Percentiles rank a stretch among this genome's conserved stretches.
Conservation (phyloP, 2,329 filamentous ascomycete genomes). For the Penicillium sp. region DNA sequence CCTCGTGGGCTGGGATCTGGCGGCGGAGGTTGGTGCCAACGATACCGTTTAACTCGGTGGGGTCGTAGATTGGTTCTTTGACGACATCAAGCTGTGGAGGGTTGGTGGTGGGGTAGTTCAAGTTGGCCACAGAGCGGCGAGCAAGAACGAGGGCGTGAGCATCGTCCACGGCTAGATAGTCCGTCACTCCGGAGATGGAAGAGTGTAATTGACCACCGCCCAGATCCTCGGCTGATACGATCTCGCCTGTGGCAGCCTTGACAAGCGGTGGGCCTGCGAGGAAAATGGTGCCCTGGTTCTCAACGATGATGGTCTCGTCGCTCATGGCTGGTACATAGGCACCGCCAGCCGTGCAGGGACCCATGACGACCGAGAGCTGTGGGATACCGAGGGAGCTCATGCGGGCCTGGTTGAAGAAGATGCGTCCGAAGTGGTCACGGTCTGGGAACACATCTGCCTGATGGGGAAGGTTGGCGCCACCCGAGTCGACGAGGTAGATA, state of each 20-base stretch:
- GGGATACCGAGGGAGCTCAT: conserved; percentile 88
- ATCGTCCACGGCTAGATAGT: conserved; percentile 92
- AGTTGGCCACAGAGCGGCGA: conserved; percentile 74
- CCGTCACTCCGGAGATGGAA: conserved; percentile 85
- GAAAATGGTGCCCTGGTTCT: conserved; percentile 95
- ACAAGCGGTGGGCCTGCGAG: conserved; percentile 90
- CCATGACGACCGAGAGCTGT: conserved; percentile 94
- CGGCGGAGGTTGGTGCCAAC: conserved; percentile 84
- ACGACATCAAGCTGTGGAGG: conserved; percentile 41
- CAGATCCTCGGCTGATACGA: conserved; percentile 83
- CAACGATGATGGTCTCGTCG: conserved; percentile 94
- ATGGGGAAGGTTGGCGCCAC: conserved; percentile 89
- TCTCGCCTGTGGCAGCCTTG: conserved; percentile 91
- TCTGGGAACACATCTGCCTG: conserved; percentile 96
- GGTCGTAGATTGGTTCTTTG: conserved; percentile 73
- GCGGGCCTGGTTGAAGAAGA: conserved; percentile 96
- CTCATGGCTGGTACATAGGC: conserved; percentile 97
- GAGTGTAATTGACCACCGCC: conserved; percentile 87
- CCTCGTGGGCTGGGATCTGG: conserved; percentile 78
- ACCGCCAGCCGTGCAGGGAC: conserved; percentile 89
- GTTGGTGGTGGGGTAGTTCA: conserved; percentile 71
- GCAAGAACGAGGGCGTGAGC: conserved; percentile 85
- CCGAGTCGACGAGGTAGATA: conserved; percentile 94
- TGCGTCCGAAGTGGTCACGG: conserved; percentile 88
- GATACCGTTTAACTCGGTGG: conserved; percentile 78